A percentile compares a stretch with the other conserved stretches of the same genome.
Evolutionary conservation across 2,329 filamentous ascomycete genomes (phyloP).

Genomic region (Diaporthe longicolla): DNA sequence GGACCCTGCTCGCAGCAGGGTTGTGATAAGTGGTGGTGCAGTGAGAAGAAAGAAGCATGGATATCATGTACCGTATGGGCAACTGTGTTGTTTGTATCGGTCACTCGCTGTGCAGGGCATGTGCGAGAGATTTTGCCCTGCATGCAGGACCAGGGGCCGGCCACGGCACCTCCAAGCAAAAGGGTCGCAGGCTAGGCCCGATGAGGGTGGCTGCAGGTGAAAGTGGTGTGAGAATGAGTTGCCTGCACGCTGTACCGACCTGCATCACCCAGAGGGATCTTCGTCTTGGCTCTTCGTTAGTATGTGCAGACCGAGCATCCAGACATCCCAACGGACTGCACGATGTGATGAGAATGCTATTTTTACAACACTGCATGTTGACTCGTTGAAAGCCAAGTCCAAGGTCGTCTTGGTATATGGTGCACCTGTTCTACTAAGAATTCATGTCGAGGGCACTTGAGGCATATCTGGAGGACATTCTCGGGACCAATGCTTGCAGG

Average conservation of each 20-base stretch:
- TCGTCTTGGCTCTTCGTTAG: conserved; percentile 10
- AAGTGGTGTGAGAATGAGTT: conserved; percentile 15
- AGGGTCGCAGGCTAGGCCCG: background rate
- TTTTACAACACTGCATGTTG: conserved; percentile 29
- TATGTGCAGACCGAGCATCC: background rate
- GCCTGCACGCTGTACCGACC: background rate
- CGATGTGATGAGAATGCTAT: conserved; percentile 31
- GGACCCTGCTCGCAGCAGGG: conserved; percentile 24
- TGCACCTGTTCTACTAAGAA: too few relatives aligned
- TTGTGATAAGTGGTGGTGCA: background rate
- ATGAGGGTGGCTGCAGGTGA: conserved; percentile 4
- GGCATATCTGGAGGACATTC: background rate
- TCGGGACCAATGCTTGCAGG: background rate
- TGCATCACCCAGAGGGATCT: background rate
- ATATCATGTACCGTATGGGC: background rate
- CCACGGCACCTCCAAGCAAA: background rate
- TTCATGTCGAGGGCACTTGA: too few relatives aligned
- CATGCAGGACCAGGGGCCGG: conserved; percentile 1
- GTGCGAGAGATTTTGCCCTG: conserved; percentile 2
- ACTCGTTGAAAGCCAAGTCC: background rate
- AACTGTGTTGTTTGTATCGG: background rate
- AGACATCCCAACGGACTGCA: conserved; percentile 8
- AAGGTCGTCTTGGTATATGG: background rate
- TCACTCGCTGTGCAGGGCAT: background rate
- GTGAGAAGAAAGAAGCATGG: background rate